Base-by-base conservation (phyloP, 108 stramenopile genomes). In the Mediolabrus comicus region DNA sequence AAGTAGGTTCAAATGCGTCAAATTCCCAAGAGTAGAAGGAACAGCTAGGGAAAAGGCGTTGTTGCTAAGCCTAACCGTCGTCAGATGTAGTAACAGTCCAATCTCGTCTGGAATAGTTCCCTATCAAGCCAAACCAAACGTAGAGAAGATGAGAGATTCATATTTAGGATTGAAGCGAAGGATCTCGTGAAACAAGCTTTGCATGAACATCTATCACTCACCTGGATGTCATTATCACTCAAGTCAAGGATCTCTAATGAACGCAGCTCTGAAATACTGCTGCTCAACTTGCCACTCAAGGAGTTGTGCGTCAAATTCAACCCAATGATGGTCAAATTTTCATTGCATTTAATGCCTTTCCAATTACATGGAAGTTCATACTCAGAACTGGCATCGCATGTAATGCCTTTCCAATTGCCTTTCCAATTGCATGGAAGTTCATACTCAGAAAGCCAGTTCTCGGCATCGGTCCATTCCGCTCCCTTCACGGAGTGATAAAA, bases 91-190 rank as follows among this genome's bases (percentile, higher is more conserved):
- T 9, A 89, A 46, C 1, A 64, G 25, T 2, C 79, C 84, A 55
- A 93, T 80, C 16, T 73, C 67, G 0, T 39, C 8, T 24, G 92
- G 92, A 26, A 93, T 33, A 3, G 80, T 33, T 22, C 91, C 91
- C 65, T 74, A 46, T 61, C 32, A 58, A 36, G 7, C 16, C 7
- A 57, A n/a, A n/a, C n/a, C n/a, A n/a, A n/a, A n/a, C n/a, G 32
- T 57, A 22, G 56, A 25, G 29, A 17, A n/a, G 14, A 56, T n/a
- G 11, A 14, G n/a, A 26, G 8, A 0, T n/a, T 63, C 49, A 26
- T 3, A 2, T 19, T 38, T 26, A n/a, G n/a, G 14, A 22, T 33
- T 52, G 46, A 17, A 17, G 0, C 17, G 54, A 58, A n/a, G n/a
- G n/a, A n/a, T n/a, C n/a, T n/a, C n/a, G n/a, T n/a, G n/a, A n/a